Conservation (phyloP, 1,139 yeast genomes). For the Sugiyamaella paludigena region DNA sequence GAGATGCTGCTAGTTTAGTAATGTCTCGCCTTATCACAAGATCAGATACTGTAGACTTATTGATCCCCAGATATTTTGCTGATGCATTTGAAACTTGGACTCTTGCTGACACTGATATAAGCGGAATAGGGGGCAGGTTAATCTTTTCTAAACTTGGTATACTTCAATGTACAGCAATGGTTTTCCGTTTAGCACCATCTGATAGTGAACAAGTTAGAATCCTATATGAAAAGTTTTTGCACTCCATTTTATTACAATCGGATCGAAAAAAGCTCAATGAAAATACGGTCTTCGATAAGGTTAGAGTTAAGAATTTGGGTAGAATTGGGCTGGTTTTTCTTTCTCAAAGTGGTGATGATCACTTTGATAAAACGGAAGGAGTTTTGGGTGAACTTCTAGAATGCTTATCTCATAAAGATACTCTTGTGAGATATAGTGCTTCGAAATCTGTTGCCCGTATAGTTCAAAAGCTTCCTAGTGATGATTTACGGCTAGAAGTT, state of each 20-base stretch:
- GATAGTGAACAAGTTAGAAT: neutral
- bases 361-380: conserved; percentile 41
- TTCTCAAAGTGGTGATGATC: conserved; percentile 11
- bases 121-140: neutral
- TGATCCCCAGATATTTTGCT: conserved; percentile 22
- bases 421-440: conserved; percentile 44
- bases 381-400: conserved; percentile 40
- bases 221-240: neutral
- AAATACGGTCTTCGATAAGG: conserved; percentile 21
- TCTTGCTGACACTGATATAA: neutral
- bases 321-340: conserved; percentile 34
- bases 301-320: conserved; percentile 40
- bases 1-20: conserved; percentile 46
- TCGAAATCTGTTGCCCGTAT: conserved; percentile 49
- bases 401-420: conserved; percentile 38
- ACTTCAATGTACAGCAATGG: conserved; percentile 27
- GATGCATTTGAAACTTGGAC: conserved; percentile 13
- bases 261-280: neutral
- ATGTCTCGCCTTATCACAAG: conserved; percentile 46
- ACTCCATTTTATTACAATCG: neutral
- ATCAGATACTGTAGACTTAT: conserved; percentile 33
- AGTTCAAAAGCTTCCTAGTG: conserved; percentile 30
- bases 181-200: conserved; percentile 12
- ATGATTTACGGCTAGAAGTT: conserved; percentile 37
- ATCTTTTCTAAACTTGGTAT: conserved; percentile 27